Evolutionary conservation across 2,329 filamentous ascomycete genomes (phyloP), one percentile per base, ranked within the genome.

Genomic region (Helotiales sp.): DNA sequence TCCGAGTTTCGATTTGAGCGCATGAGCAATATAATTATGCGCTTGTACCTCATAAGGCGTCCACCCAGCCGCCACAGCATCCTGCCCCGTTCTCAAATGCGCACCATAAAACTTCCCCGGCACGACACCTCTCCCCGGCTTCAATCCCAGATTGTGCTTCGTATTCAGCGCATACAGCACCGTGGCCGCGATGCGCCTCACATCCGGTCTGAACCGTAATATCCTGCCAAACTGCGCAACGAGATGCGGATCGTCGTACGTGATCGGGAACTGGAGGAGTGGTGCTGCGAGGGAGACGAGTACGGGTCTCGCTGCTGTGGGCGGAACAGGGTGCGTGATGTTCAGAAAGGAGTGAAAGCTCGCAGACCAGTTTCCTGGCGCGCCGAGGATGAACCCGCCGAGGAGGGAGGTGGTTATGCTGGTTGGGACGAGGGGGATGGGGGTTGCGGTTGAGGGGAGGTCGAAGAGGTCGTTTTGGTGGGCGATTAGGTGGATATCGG

Each of bases 171-270:
- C 71, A 68, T 77, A 76, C 22, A 78, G 70, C 6, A 72, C 74
- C 1, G 76, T 61, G 0, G 76, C 79, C 0, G 79, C 78, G 6
- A 80, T 63, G 10, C 62, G 60, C 3, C 67, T 57, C 1, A 65
- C 32, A 40, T 70, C 63, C 2, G 61, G 37, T 10, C 62, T 24
- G 24, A 68, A 63, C 24, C 76, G 77, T 28, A 82, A 66, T 34
- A 82, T 70, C 22, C 78, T 77, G 17, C 80, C 80, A 58, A 82
- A 80, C 45, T 74, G 74, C 17, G 69, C 68, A 26, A 74, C 72
- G 63, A 81, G 75, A 13, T 64, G 63, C 6, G 72, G 66, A 22
- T 65, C 63, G 64, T 80, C 77, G 67, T 72, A 72, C 15, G 70
- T 69, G 1, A 77, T 75, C 6, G 79, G 79, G 72, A 78, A 81